These are phyloP conservation scores for Fusarium stilboides DNA, from an alignment of 2,329 filamentous ascomycete genomes.

Conservation along the genomic window DNA sequence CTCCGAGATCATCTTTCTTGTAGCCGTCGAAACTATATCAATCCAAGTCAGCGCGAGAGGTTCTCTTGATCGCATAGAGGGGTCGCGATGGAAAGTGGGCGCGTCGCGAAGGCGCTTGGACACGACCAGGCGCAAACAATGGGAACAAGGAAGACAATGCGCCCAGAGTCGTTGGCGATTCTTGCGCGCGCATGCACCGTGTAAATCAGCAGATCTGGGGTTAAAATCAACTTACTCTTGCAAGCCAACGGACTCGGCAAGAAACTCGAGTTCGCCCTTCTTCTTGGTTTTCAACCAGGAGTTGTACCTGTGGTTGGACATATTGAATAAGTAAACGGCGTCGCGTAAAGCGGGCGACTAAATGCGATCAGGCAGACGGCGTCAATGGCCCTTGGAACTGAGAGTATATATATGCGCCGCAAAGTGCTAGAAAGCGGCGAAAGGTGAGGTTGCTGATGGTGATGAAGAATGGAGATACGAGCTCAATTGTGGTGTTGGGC, in stretches of 20 bases:
- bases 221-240: slow-evolving; percentile 72
- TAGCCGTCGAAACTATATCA: slow-evolving; percentile 74
- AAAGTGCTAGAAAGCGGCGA: slow-evolving; percentile 1
- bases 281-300: slow-evolving; percentile 86
- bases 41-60: slow-evolving; percentile 38
- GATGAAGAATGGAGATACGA: slow-evolving; percentile 33
- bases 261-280: slow-evolving; percentile 83
- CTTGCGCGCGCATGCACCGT: slow-evolving; percentile 4
- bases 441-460: slow-evolving; percentile 31
- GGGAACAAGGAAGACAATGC: slow-evolving; percentile 24
- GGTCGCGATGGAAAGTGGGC: slow-evolving; percentile 26
- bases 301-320: slow-evolving; percentile 60
- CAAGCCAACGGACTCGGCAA: slow-evolving; percentile 80
- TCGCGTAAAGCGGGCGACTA: slow-evolving; percentile 49
- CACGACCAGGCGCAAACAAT: slow-evolving; percentile 37
- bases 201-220: not conserved
- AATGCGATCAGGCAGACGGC: not conserved
- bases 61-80: slow-evolving; percentile 19
- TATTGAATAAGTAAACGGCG: slow-evolving; percentile 34
- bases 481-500: slow-evolving; percentile 35
- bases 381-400: slow-evolving; percentile 1
- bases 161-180: slow-evolving; percentile 4
- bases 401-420: slow-evolving; percentile 2
- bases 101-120: slow-evolving; percentile 43
- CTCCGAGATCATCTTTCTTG: slow-evolving; percentile 86